These are phyloP conservation scores for Lomentospora prolificans DNA, from an alignment of 2,329 filamentous ascomycete genomes.

Conservation along the genomic window DNA sequence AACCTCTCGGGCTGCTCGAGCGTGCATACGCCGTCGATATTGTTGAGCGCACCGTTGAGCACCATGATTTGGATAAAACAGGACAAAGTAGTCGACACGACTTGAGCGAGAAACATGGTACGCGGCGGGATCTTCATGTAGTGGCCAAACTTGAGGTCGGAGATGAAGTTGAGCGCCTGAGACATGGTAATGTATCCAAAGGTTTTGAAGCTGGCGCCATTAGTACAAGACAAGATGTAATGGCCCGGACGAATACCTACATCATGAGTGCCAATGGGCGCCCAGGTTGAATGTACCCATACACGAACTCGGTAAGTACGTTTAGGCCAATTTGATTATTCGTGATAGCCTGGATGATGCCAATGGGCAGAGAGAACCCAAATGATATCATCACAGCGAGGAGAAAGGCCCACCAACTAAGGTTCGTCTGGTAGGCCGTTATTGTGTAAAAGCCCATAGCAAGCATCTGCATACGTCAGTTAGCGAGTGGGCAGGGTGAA, in stretches of 20 bases:
- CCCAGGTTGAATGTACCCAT: constrained; percentile 67
- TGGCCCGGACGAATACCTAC: no score
- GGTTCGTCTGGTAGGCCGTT: constrained; percentile 53
- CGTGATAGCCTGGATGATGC: constrained; percentile 60
- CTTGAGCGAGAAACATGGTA: constrained; percentile 57
- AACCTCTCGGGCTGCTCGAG: constrained; percentile 46
- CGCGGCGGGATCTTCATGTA: constrained; percentile 64
- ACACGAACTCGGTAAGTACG: constrained; percentile 64
- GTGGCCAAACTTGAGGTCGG: constrained; percentile 61
- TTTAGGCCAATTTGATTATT: constrained; percentile 65
- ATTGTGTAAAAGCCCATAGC: constrained; percentile 43
- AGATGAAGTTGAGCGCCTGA: constrained; percentile 53
- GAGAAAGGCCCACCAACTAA: constrained; percentile 65
- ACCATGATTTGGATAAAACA: constrained; percentile 58
- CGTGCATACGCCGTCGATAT: constrained; percentile 56
- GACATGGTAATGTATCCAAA: constrained; percentile 56
- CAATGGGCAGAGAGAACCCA: constrained; percentile 55
- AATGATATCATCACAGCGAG: constrained; percentile 55
- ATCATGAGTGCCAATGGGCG: constrained; percentile 65
- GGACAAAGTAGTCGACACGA: constrained; percentile 55
- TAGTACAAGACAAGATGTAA: no score
- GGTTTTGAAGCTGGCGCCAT: constrained; percentile 54
- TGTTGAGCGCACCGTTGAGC: constrained; percentile 49
- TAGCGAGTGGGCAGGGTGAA: no score
- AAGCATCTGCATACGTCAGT: constrained; percentile 33